A percentile compares a stretch with the other conserved stretches of the same genome.
phyloP scores from a whole-genome alignment of 805 yeast species.

The Pichia nakasei region DNA sequence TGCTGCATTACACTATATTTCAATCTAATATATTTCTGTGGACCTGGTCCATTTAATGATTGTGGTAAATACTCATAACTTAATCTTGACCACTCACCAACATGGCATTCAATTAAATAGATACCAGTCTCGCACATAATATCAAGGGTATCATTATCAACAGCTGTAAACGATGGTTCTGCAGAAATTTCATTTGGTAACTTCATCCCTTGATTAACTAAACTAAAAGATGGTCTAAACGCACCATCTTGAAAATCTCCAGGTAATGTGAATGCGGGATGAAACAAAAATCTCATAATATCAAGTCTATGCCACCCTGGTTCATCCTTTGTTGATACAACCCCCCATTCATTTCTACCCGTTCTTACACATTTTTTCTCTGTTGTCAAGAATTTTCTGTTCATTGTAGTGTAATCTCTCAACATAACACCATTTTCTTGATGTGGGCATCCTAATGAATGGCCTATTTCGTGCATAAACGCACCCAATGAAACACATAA shows the following conservation, averaged over 20 bases:
- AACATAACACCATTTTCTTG: slow-evolving; percentile 87
- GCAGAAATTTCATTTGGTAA: slow-evolving; percentile 25
- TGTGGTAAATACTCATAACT: slow-evolving; percentile 54
- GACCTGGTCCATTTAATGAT: slow-evolving; percentile 51
- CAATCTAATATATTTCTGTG: slow-evolving; percentile 42
- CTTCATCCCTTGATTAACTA: slow-evolving; percentile 25
- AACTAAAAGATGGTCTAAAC: slow-evolving; percentile 28
- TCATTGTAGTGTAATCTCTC: slow-evolving; percentile 72
- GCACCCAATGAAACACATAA: slow-evolving; percentile 83
- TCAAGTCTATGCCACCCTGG: slow-evolving; percentile 88
- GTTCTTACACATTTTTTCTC: slow-evolving; percentile 55
- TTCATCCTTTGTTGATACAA: slow-evolving; percentile 48
- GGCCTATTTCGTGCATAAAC: slow-evolving; percentile 93
- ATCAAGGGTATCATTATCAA: slow-evolving; percentile 35
- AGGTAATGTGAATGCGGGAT: slow-evolving; percentile 71
- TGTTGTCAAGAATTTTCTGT: slow-evolving; percentile 70
- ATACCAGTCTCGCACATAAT: slow-evolving; percentile 58
- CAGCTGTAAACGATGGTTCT: slow-evolving; percentile 38
- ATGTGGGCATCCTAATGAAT: slow-evolving; percentile 84
- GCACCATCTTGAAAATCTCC: slow-evolving; percentile 41
- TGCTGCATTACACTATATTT: slow-evolving; percentile 37
- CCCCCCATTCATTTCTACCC: slow-evolving; percentile 37
- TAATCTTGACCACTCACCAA: slow-evolving; percentile 50
- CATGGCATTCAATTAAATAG: slow-evolving; percentile 62
- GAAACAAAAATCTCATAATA: slow-evolving; percentile 65